Evolutionary conservation across 352 stramenopile species (phyloP).

Genomic region (Globisporangium okanoganense): DNA sequence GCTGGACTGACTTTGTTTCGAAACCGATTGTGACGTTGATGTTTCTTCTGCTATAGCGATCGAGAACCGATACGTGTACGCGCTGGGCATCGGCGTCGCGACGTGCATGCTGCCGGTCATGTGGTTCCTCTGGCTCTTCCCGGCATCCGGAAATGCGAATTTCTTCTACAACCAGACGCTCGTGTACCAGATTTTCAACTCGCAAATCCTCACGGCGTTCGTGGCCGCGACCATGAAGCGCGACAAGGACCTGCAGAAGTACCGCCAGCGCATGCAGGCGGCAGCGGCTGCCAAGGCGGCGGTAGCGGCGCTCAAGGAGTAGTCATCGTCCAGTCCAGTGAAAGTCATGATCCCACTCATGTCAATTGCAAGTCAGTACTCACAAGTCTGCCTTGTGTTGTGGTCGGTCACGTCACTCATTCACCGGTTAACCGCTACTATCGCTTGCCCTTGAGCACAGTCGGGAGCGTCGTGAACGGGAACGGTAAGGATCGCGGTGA

Average conservation of each 20-base stretch:
- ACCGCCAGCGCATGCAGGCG: slow-evolving; percentile 21
- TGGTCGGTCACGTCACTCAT: neutral
- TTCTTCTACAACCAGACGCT: slow-evolving; percentile 90
- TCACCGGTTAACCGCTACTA: slow-evolving; percentile 10
- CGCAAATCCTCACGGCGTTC: slow-evolving; percentile 73
- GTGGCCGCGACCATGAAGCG: slow-evolving; percentile 77
- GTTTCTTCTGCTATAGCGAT: slow-evolving; percentile 41
- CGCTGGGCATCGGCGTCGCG: slow-evolving; percentile 56
- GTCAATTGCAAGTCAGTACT: no score
- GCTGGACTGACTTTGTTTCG: neutral
- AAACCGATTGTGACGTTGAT: no score
- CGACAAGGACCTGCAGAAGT: slow-evolving; percentile 77
- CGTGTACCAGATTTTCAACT: slow-evolving; percentile 84
- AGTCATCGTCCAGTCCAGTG: no score
- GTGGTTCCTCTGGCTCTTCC: slow-evolving; percentile 87
- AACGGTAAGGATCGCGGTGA: slow-evolving; percentile 7
- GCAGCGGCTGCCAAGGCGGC: neutral
- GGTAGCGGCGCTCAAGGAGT: neutral
- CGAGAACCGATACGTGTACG: slow-evolving; percentile 72
- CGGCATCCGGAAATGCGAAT: slow-evolving; percentile 83
- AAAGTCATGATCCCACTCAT: no score
- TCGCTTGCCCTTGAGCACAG: slow-evolving; percentile 35
- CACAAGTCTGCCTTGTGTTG: neutral
- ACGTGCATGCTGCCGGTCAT: slow-evolving; percentile 81
- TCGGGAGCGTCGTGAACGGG: slow-evolving; percentile 22